Evolutionary conservation across 306 rosid species (phyloP), one percentile per base, ranked within the genome.

Genomic region (Vigna trinervia): DNA sequence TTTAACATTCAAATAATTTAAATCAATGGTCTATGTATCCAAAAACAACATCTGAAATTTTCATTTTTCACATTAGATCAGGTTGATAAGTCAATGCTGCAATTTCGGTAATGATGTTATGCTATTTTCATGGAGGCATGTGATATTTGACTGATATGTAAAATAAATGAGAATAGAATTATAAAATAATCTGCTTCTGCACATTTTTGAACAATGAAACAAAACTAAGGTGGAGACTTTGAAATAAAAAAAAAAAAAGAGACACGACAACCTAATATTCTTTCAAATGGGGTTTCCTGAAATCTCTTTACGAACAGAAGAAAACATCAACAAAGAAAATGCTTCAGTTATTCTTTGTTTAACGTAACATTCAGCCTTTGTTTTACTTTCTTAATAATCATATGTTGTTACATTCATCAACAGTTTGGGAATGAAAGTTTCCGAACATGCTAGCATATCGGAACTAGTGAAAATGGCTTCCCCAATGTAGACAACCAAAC

Each of bases 71-170:
- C 76, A 74, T 48, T 48, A 47, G 8, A 73, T 81, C 38, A 60
- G n/a, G 68, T 56, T 71, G 78, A 6, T 41, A 22, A 52, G 59
- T 63, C 17, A 41, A 70, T 71, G 74, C 63, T 63, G 11, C 46
- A 53, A 38, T 60, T 69, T 69, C 61, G 50, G 20, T 43, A 69
- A 13, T 51, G 22, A 47, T 38, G 65, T 76, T 54, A 74, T 41
- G 6, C 52, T 57, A 39, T 73, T 63, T 82, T 77, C 81, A 77
- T 73, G 77, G 70, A 78, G 22, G 73, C 89, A 80, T 78, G 82
- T 86, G 84, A 74, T 19, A 15, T 65, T 83, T 70, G 5, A 59
- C 11, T 0, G 1, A 57, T 11, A 58, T 26, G 7, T 1, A 57
- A 3, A 50, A 57, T 79, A 19, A 43, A 80, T 61, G 20, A 57